Evolutionary conservation across 192 early-diverging fungal genomes (phyloP), one percentile per base, ranked within the genome.

Genomic region (Lunasporangiospora selenospora): DNA sequence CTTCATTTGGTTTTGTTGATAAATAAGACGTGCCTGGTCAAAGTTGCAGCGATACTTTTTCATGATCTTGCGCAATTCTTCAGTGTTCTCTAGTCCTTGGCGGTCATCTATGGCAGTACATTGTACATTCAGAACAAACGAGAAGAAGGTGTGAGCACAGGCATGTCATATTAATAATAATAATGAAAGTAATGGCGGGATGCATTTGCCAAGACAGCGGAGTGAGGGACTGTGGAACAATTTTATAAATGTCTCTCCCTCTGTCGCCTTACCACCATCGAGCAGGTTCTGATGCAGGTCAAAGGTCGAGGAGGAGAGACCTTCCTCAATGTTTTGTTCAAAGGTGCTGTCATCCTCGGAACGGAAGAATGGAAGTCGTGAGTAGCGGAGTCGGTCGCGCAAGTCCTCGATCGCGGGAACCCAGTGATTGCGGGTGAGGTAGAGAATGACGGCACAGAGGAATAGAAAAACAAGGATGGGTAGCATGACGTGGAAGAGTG

Each of bases 1-100:
- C 49, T 81, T 82, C 62, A 86, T 75, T 46, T 81, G 53, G 46
- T 67, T 69, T 30, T 86, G 79, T 33, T 84, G 82, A 18, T 81
- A 76, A 67, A 82, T 79, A 13, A 86, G 46, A 21, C 85, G 61
- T 18, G 85, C 85, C 61, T 86, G 79, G 62, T 86, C 85, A 83
- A 86, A 86, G 40, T 65, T 70, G 26, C 76, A 61, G 0, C 77
- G 73, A 38, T 82, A 75, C 51, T 65, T 69, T 50, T 81, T 77
- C 82, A 86, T 86, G 19, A 86, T 84, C 34, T 59, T 75, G 44
- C 73, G 63, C 33, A 86, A 80, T 43, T 86, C 85, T 10, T 79
- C 75, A 16, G 79, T 67, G 53, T 86, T 77, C 34, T 82, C 80
- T 7, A 86, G 47, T n/a, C 85, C 85, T 0, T 79, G 65, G 37